Evolutionary conservation across 2,329 filamentous ascomycete species (phyloP).

Genomic region (Hortaea sp.): DNA sequence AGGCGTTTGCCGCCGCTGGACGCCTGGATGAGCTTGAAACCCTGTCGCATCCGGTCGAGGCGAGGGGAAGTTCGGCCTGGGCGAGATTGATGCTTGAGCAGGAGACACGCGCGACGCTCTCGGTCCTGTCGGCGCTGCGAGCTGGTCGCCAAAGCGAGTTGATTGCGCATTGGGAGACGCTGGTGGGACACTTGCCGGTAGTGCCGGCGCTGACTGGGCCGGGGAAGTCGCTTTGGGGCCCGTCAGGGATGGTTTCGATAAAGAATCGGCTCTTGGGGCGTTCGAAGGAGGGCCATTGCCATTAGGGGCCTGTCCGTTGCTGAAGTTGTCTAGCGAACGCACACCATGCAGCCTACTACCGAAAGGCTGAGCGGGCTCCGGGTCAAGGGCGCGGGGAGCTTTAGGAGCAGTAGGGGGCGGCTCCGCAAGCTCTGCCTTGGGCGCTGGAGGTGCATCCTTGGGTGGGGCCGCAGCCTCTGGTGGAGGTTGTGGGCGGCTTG

Average conservation of each 20-base stretch:
- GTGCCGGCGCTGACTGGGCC: constrained; percentile 7
- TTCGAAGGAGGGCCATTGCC: constrained; percentile 17
- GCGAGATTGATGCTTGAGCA: constrained; percentile 14
- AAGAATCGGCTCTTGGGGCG: neutral
- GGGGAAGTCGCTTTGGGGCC: constrained; percentile 14
- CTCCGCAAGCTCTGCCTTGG: constrained; percentile 16
- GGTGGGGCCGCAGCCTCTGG: constrained; percentile 25
- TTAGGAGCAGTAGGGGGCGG: constrained; percentile 22
- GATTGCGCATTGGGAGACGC: constrained; percentile 13
- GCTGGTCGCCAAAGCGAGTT: constrained; percentile 13
- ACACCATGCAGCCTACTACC: constrained; percentile 20
- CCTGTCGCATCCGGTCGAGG: constrained; percentile 14
- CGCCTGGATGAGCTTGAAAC: constrained; percentile 5
- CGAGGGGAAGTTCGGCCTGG: constrained; percentile 17
- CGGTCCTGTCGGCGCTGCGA: constrained; percentile 22
- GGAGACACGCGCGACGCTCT: constrained; percentile 18
- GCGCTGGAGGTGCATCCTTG: constrained; percentile 31
- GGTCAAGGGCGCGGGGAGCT: constrained; percentile 23
- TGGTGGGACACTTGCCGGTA: constrained; percentile 15
- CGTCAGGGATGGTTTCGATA: constrained; percentile 2
- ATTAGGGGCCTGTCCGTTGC: too few species aligned
- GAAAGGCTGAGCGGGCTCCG: constrained; percentile 10
- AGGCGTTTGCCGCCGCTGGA: constrained; percentile 14
- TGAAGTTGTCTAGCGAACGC: constrained; percentile 18
- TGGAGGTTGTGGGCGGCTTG: constrained; percentile 8